Conservation (phyloP, 495 filamentous ascomycete genomes). For the Penicillium canariense region DNA sequence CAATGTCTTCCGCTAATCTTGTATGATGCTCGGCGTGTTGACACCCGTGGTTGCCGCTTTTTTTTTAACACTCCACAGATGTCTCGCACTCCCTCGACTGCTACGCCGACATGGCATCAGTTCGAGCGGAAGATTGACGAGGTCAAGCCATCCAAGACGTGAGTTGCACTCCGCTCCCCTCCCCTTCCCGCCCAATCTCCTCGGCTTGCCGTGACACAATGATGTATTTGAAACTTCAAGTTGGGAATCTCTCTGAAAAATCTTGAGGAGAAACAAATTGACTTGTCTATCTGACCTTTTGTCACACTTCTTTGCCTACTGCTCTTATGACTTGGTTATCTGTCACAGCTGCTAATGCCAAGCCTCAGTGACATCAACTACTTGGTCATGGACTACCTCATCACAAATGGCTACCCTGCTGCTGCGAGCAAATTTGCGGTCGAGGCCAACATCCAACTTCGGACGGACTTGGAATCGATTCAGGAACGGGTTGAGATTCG, state of each 20-base stretch:
- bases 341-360: slow-evolving; percentile 31
- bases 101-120: slow-evolving; percentile 62
- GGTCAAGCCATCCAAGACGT: slow-evolving; percentile 87
- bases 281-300: slow-evolving; percentile 66
- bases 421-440: slow-evolving; percentile 90
- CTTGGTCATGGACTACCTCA: slow-evolving; percentile 95
- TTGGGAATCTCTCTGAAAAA: slow-evolving; percentile 99
- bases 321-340: slow-evolving; percentile 5
- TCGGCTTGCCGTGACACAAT: slow-evolving; percentile 45
- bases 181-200: neutral
- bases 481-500: slow-evolving; percentile 74
- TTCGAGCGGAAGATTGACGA: slow-evolving; percentile 85
- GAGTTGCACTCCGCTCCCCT: slow-evolving; percentile 39
- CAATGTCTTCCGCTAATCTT: slow-evolving; percentile 42
- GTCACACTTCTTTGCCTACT: slow-evolving; percentile 8
- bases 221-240: slow-evolving; percentile 84
- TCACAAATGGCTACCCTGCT: slow-evolving; percentile 90
- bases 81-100: slow-evolving; percentile 62
- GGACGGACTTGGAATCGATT: slow-evolving; percentile 68
- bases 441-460: slow-evolving; percentile 82
- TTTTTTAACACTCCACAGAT: slow-evolving; percentile 54
- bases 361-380: slow-evolving; percentile 83
- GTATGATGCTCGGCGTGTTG: slow-evolving; percentile 43
- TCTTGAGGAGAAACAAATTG: slow-evolving; percentile 80
- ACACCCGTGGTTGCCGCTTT: slow-evolving; percentile 30